Evolutionary conservation across 768 basidiomycete genomes (phyloP).

Genomic region (Pleurotus pulmonarius): DNA sequence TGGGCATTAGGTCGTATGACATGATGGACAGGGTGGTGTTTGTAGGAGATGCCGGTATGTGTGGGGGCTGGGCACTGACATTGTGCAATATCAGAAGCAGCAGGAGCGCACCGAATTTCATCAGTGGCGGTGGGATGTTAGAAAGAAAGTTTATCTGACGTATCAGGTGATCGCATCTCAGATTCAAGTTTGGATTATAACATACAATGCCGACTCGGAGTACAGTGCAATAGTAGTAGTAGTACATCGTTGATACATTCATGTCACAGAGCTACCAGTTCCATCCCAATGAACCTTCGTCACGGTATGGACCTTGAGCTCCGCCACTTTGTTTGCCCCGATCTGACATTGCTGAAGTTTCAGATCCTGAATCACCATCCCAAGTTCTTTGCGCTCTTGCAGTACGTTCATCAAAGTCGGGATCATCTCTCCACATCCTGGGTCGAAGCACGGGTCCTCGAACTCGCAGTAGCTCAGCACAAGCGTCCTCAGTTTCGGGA

Average conservation of each 20-base stretch:
- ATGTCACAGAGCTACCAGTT: no score
- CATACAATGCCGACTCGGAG: no score
- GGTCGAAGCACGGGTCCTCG: neutral
- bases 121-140: no score
- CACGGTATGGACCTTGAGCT: neutral
- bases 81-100: no score
- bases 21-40: conserved; percentile 51
- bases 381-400: neutral
- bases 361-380: neutral
- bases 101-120: no score
- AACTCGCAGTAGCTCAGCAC: neutral
- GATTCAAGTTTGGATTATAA: no score
- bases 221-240: no score
- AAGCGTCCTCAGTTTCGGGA: neutral
- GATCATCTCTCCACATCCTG: neutral
- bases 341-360: conserved; percentile 1
- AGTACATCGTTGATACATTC: no score
- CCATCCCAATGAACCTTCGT: conserved; percentile 1
- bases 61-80: conserved; percentile 24
- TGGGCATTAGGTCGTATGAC: neutral
- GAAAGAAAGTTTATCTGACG: no score
- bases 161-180: no score
- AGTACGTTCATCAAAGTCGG: neutral
- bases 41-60: conserved; percentile 71
- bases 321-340: neutral